These are phyloP conservation scores for Leccinum pallidistipes DNA, from an alignment of 1,284 basidiomycete species.

Conservation along the genomic window DNA sequence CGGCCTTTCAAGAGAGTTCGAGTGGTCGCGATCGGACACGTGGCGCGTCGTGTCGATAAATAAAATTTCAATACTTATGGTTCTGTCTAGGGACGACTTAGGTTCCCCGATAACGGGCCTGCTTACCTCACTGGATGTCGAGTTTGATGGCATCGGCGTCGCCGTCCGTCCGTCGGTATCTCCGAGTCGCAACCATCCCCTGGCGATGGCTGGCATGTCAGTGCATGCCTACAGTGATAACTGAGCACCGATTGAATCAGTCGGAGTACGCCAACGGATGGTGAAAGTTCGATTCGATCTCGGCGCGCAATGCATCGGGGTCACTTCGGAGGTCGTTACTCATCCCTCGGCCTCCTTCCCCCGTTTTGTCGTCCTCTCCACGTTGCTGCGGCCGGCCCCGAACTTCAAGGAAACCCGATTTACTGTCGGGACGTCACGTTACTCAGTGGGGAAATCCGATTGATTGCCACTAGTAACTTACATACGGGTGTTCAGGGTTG, in stretches of 20 bases:
- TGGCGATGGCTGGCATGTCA: not conserved
- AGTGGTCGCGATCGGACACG: not conserved
- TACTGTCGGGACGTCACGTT: not conserved
- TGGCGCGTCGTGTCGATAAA: not conserved
- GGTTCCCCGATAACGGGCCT: not conserved
- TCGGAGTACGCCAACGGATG: not conserved
- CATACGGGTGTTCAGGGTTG: not conserved
- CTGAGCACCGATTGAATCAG: not conserved
- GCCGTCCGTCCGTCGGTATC: not conserved
- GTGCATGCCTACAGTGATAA: not conserved
- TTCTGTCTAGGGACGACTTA: not conserved
- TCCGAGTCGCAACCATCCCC: not conserved
- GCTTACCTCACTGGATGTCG: not conserved
- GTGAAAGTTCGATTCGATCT: conserved; percentile 3
- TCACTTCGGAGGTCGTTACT: not conserved
- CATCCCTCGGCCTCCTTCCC: not conserved
- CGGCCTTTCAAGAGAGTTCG: not conserved
- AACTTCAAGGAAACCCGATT: not conserved
- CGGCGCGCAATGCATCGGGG: not conserved
- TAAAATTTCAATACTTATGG: not conserved
- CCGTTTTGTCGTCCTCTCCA: not conserved
- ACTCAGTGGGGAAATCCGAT: conserved; percentile 2
- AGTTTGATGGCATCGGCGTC: not conserved
- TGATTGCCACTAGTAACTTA: not conserved
- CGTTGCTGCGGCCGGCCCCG: not conserved